phyloP scores from a whole-genome alignment of 2,329 filamentous ascomycete genomes.

The Colletotrichum cuscutae region DNA sequence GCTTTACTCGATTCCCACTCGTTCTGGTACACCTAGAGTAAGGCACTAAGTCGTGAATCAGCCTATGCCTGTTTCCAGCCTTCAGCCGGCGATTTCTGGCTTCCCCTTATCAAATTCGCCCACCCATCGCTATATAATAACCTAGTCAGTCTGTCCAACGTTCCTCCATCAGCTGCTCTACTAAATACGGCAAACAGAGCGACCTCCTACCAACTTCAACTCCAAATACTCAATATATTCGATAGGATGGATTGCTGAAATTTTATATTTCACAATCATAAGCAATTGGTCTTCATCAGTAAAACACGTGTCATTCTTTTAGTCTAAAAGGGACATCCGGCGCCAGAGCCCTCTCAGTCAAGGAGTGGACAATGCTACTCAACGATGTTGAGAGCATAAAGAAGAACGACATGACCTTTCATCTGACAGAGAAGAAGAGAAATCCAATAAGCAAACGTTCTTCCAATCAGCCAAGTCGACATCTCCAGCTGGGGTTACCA shows the following conservation, averaged over 20 bases:
- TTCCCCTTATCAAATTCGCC: too few relatives aligned
- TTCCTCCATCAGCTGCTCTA: too few relatives aligned
- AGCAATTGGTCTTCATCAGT: background rate
- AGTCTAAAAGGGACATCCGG: background rate
- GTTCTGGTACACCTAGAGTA: too few relatives aligned
- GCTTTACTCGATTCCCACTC: background rate
- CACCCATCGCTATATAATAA: too few relatives aligned
- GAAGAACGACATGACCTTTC: background rate
- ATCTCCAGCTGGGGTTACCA: background rate
- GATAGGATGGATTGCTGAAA: background rate
- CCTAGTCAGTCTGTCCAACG: too few relatives aligned
- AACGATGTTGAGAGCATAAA: background rate
- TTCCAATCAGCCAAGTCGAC: background rate
- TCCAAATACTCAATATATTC: too few relatives aligned
- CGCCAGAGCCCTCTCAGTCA: background rate
- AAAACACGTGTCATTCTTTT: background rate
- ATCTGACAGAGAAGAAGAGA: background rate
- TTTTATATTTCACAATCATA: background rate
- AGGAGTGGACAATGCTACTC: background rate
- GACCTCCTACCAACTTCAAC: too few relatives aligned
- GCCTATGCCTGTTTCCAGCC: too few relatives aligned
- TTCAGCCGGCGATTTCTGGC: too few relatives aligned
- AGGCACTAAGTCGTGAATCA: too few relatives aligned
- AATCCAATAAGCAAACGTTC: background rate
- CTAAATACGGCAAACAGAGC: too few relatives aligned